Evolutionary conservation across 306 rosid genomes (phyloP).

Genomic region (Cucurbita pepo): DNA sequence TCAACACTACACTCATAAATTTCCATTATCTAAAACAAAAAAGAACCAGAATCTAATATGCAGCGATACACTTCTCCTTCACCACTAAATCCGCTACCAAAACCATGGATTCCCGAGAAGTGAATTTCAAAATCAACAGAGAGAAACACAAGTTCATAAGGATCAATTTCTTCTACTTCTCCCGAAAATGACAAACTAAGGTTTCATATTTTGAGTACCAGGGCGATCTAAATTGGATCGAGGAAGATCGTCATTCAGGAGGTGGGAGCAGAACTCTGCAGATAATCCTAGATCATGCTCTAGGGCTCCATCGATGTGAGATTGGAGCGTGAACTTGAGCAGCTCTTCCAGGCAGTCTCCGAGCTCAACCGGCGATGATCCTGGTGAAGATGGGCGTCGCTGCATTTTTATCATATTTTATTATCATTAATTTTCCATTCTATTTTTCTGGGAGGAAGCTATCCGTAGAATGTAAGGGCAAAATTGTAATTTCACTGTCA

Average conservation of each 20-base stretch:
- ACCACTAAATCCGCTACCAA: neutral
- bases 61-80: neutral
- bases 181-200: neutral
- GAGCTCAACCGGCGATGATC: slow-evolving; percentile 14
- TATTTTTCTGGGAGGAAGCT: too few species aligned
- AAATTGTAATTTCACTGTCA: too few species aligned
- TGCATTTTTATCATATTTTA: neutral
- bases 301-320: slow-evolving; percentile 13
- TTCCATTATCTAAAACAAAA: neutral
- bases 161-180: neutral
- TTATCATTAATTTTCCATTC: too few species aligned
- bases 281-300: slow-evolving; percentile 20
- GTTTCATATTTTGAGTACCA: neutral
- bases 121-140: neutral
- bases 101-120: neutral
- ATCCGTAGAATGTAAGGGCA: too few species aligned
- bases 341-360: slow-evolving; percentile 35
- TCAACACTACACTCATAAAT: neutral
- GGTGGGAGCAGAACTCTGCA: slow-evolving; percentile 28
- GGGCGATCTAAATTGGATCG: slow-evolving; percentile 1
- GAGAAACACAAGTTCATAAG: neutral
- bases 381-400: slow-evolving; percentile 4
- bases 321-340: slow-evolving; percentile 29
- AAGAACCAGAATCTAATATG: neutral
- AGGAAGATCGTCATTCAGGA: slow-evolving; percentile 24